A percentile compares a stretch with the other conserved stretches of the same genome.
These are phyloP conservation scores for Sarocladium oryzae DNA, from an alignment of 2,329 filamentous ascomycete species.

Conservation along the genomic window DNA sequence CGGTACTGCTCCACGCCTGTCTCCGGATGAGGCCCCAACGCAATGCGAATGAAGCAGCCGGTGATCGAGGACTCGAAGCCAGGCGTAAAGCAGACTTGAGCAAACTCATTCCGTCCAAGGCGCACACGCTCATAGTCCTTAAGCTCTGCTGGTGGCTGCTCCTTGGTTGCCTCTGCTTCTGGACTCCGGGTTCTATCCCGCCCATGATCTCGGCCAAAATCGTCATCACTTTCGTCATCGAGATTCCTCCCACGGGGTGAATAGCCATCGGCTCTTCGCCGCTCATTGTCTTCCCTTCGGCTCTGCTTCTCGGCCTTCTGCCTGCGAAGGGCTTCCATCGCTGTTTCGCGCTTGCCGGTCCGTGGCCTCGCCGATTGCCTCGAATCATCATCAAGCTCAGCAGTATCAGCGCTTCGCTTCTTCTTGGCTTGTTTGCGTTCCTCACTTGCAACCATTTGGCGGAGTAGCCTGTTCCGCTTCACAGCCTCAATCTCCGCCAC, in stretches of 20 bases:
- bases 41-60: slow-evolving; percentile 81
- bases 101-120: slow-evolving; percentile 79
- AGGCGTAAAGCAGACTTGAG: slow-evolving; percentile 87
- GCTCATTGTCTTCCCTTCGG: slow-evolving; percentile 47
- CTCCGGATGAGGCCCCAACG: slow-evolving; percentile 68
- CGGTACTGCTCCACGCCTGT: slow-evolving; percentile 75
- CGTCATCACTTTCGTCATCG: slow-evolving; percentile 67
- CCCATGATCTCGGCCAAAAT: slow-evolving; percentile 59
- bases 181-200: slow-evolving; percentile 58
- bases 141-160: slow-evolving; percentile 64
- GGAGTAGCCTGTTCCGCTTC: slow-evolving; percentile 75
- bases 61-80: slow-evolving; percentile 76
- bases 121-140: slow-evolving; percentile 79
- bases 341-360: slow-evolving; percentile 46
- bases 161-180: slow-evolving; percentile 60
- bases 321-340: slow-evolving; percentile 63
- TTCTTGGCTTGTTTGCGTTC: slow-evolving; percentile 48
- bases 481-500: slow-evolving; percentile 75
- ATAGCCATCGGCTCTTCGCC: slow-evolving; percentile 46
- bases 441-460: slow-evolving; percentile 66
- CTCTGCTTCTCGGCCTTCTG: slow-evolving; percentile 55
- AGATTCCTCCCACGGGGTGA: slow-evolving; percentile 27
- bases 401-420: slow-evolving; percentile 72
- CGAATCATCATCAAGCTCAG: slow-evolving; percentile 69
- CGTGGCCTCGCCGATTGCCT: slow-evolving; percentile 69